Evolutionary conservation across 305 asterid species (phyloP), one percentile per base, ranked within the genome.

Genomic region (Nicotiana rustica): DNA sequence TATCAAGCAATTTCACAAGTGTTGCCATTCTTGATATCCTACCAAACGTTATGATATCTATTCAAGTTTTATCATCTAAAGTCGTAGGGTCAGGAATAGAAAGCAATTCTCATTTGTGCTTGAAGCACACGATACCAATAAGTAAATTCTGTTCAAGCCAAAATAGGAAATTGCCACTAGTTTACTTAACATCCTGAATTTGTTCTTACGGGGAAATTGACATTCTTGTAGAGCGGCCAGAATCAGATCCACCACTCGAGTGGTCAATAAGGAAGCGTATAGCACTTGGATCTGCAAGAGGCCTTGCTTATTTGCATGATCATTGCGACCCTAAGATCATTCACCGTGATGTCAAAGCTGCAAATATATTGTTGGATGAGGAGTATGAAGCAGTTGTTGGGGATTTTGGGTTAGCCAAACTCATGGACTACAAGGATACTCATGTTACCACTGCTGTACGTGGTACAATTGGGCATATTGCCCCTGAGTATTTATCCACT

Each of bases 301-400:
- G 98, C 44, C 98, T 94, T 75, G 92, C 95, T 71, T 92, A 94
- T 88, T 90, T 93, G 90, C 98, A 94, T 59, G 98, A 93, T 61
- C 97, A 93, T 78, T 90, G 98, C 66, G 95, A 92, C 84, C 97
- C 98, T 2, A 94, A 92, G 85, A 94, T 94, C 60, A 92, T 94
- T 82, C 98, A 94, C 79, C 94, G 96, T 65, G 98, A 92, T 87
- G 97, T 94, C 61, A 94, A 94, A 87, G 97, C 98, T 77, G 98
- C 94, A 44, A 93, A 92, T 56, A 92, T 93, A 88, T 86, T 93
- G 81, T 86, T 93, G 88, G 98, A 93, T 47, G 93, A 91, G 86
- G 94, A 89, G 81, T 93, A 88, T 79, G 98, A 93, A 85, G 98
- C 97, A 77, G 96, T 94, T 82, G 97, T 94, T 76, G 97, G 98